Conservation (phyloP, 768 basidiomycete species). For the Suillus spraguei region DNA sequence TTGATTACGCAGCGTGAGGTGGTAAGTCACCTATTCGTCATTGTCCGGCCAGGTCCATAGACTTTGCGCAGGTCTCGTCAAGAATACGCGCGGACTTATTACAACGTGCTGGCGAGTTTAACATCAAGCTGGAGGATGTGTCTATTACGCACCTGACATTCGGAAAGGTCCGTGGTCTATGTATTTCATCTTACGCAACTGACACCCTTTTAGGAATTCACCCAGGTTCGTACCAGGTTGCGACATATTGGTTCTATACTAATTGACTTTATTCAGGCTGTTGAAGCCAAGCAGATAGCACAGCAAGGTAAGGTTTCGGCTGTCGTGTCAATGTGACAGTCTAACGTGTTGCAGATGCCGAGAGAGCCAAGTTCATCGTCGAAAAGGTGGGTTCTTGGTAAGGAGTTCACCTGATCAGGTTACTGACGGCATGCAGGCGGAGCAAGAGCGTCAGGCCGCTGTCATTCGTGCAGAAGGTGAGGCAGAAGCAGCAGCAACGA, state of each 20-base stretch:
- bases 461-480: constrained; percentile 99
- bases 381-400: constrained; percentile 71
- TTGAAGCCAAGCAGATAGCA: constrained; percentile 99
- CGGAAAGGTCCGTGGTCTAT: constrained; percentile 60
- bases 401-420: constrained; percentile 8
- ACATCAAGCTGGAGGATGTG: constrained; percentile 94
- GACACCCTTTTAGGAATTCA: constrained; percentile 72
- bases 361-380: constrained; percentile 98
- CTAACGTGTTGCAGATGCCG: constrained; percentile 69
- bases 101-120: constrained; percentile 94
- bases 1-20: constrained; percentile 98
- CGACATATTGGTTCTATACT: constrained; percentile 7
- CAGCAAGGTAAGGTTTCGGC: constrained; percentile 76
- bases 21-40: constrained; percentile 48
- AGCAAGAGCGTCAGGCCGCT: constrained; percentile 98
- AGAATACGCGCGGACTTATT: constrained; percentile 91
- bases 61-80: constrained; percentile 70
- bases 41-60: not conserved
- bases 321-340: not conserved
- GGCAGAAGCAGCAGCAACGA: constrained; percentile 94
- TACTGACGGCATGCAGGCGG: constrained; percentile 63
- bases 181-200: constrained; percentile 8
- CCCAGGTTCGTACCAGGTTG: constrained; percentile 47
- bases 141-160: constrained; percentile 93
- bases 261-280: constrained; percentile 55